These are phyloP conservation scores for Scheffersomyces illinoinensis DNA, from an alignment of 1,139 yeast species.

Conservation along the genomic window DNA sequence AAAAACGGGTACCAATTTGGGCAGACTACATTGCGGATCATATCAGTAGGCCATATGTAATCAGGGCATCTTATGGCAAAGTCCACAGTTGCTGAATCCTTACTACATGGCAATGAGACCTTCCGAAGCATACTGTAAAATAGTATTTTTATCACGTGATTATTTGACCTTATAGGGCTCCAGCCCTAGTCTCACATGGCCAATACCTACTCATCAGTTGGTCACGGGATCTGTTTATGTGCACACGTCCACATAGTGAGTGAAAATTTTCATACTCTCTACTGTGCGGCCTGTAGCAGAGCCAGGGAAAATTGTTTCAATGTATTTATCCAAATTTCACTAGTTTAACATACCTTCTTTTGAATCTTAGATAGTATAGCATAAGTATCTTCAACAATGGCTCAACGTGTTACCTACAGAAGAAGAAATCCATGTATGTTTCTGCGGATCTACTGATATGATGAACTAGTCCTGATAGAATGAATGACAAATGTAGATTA, in stretches of 20 bases:
- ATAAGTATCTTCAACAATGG: conserved; percentile 33
- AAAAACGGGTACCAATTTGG: background rate
- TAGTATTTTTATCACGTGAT: background rate
- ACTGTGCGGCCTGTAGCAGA: background rate
- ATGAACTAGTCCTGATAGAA: background rate
- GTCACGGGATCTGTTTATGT: background rate
- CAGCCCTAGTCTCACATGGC: conserved; percentile 7
- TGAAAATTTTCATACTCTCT: conserved; percentile 1
- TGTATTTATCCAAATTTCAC: conserved; percentile 4
- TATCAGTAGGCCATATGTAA: too few relatives aligned
- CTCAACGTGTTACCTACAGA: conserved; percentile 56
- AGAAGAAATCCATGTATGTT: conserved; percentile 54
- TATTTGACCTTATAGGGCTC: conserved; percentile 7
- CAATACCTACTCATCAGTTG: background rate
- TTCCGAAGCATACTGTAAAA: too few relatives aligned
- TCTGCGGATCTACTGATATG: conserved; percentile 2
- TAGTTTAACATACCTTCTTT: conserved; percentile 10
- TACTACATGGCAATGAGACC: too few relatives aligned
- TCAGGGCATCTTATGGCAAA: too few relatives aligned
- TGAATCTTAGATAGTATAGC: conserved; percentile 13
- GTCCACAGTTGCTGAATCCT: too few relatives aligned
- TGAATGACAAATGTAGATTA: background rate
- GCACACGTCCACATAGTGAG: background rate
- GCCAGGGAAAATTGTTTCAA: background rate
- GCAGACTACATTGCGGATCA: too few relatives aligned